Evolutionary conservation across 2,329 filamentous ascomycete genomes (phyloP).

Genomic region (Beauveria varroae): DNA sequence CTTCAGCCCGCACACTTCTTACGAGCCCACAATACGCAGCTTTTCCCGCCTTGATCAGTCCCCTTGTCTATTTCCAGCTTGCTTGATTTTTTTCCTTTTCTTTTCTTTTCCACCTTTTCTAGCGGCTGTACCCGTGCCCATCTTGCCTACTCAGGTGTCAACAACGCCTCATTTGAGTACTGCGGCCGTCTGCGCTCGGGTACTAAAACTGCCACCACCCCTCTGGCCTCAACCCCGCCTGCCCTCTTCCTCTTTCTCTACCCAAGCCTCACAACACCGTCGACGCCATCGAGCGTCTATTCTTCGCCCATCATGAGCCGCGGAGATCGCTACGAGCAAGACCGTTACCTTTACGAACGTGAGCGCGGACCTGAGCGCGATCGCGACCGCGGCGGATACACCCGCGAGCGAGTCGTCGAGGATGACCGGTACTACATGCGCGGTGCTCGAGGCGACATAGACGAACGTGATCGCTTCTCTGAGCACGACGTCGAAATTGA

Average conservation of each 20-base stretch:
- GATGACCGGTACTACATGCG: slow-evolving; percentile 42
- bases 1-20: neutral
- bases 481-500: slow-evolving; percentile 31
- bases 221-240: neutral
- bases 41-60: neutral
- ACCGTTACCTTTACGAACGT: slow-evolving; percentile 9
- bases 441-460: slow-evolving; percentile 30
- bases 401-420: slow-evolving; percentile 37
- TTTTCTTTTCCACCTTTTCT: neutral
- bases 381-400: slow-evolving; percentile 26
- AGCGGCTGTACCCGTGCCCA: neutral
- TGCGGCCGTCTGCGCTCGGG: neutral
- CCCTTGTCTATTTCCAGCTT: neutral
- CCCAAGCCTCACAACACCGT: neutral
- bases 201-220: neutral
- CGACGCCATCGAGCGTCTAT: neutral
- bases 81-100: neutral
- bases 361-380: slow-evolving; percentile 32
- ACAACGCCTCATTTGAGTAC: neutral
- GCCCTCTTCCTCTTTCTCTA: neutral
- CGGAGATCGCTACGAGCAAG: slow-evolving; percentile 11
- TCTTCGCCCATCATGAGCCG: slow-evolving; percentile 8
- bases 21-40: neutral
- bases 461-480: slow-evolving; percentile 37
- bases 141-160: neutral